Conservation (phyloP, 345 rosid genomes). For the Linum usitatissimum region DNA sequence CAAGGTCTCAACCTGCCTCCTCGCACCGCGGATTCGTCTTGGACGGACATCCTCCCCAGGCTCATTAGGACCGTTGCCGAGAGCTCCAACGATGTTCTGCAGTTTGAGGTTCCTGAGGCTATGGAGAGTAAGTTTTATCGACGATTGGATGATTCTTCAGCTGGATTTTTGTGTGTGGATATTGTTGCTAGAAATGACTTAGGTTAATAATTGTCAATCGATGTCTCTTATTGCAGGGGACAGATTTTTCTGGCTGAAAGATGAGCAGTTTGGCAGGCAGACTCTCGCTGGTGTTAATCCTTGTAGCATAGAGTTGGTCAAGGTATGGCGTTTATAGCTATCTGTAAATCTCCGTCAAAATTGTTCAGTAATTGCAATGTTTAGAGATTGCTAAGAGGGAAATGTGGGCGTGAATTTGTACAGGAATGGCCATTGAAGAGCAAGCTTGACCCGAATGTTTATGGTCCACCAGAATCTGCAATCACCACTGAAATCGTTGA, state of each 20-base stretch:
- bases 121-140: not conserved
- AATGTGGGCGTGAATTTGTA: not conserved
- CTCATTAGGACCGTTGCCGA: constrained; percentile 4
- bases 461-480: constrained; percentile 8
- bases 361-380: too few species aligned
- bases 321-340: not conserved
- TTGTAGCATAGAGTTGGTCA: constrained; percentile 6
- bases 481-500: constrained; percentile 2
- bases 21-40: not conserved
- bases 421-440: constrained; percentile 11
- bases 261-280: constrained; percentile 8
- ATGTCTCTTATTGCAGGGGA: not conserved
- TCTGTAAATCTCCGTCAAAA: not conserved
- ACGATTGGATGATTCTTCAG: not conserved
- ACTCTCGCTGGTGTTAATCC: constrained; percentile 10
- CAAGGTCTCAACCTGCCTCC: constrained; percentile 10
- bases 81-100: constrained; percentile 1
- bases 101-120: not conserved
- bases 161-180: not conserved
- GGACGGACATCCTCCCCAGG: constrained; percentile 1
- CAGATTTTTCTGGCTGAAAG: constrained; percentile 8
- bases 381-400: too few species aligned
- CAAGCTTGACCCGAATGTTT: constrained; percentile 5
- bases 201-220: not conserved
- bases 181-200: not conserved